Evolutionary conservation across 2,329 filamentous ascomycete genomes (phyloP), one percentile per base, ranked within the genome.

Genomic region (Penicillium vulpinum): DNA sequence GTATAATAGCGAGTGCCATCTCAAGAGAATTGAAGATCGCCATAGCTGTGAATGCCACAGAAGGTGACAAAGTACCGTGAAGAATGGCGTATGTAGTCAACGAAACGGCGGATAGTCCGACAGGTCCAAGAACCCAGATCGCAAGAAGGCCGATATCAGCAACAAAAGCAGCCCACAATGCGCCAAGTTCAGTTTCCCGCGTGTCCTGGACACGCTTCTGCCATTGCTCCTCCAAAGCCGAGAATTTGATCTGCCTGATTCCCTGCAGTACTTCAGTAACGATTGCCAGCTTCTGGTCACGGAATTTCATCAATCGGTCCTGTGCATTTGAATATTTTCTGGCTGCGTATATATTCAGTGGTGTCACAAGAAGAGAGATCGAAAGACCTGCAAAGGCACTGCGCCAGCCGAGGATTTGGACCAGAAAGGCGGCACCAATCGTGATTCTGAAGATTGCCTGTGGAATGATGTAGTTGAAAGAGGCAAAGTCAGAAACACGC

Each of bases 161-260:
- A 45, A 81, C 67, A 65, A 90, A 92, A 2, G 86, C 82, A 38
- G 77, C 80, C 85, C 88, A 90, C 35, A 90, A 81, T 22, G 84
- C 84, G 5, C 75, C 73, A 10, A 93, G 80, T 69, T 93, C 90
- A 45, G 81, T 83, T 41, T 86, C 82, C 66, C 90, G 81, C 8
- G 87, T 83, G 59, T 81, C 72, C 59, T 81, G 73, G 69, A 94
- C 89, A 59, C 87, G 88, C 16, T 81, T 78, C 70, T 91, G 85
- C 90, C 90, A 93, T 63, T 89, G 85, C 21, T 78, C 75, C 71
- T 93, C 90, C 2, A 91, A 75, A 1, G 90, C 90, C 0, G 89
- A 89, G 64, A 93, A 92, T 67, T 94, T 94, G 75, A 94, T 91
- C 72, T 94, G 90, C 1, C 89, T 84, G 61, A 93, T 92, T 8